These are phyloP conservation scores for Gaertneriomyces sp. DNA, from an alignment of 192 early-diverging fungal genomes.

Conservation along the genomic window DNA sequence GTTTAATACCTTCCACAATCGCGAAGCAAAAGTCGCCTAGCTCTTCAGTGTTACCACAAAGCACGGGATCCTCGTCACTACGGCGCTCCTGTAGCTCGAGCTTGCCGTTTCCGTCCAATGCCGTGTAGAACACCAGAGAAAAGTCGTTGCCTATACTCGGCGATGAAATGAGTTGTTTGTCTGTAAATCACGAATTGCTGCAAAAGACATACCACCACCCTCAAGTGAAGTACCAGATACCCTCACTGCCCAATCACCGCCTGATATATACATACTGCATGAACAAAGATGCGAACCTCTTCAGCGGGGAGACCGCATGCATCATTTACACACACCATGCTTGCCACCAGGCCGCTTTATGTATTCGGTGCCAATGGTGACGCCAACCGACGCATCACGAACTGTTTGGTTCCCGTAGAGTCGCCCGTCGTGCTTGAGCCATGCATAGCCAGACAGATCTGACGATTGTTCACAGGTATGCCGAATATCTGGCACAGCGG, in stretches of 20 bases:
- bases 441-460: slow-evolving; percentile 74
- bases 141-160: slow-evolving; percentile 12
- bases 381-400: slow-evolving; percentile 60
- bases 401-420: slow-evolving; percentile 73
- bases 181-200: slow-evolving; percentile 38
- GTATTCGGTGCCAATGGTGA: slow-evolving; percentile 70
- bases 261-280: slow-evolving; percentile 25
- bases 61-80: slow-evolving; percentile 26
- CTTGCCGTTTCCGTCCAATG: slow-evolving; percentile 68
- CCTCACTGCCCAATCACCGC: slow-evolving; percentile 73
- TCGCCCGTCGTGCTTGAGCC: slow-evolving; percentile 81
- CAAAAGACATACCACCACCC: slow-evolving; percentile 36
- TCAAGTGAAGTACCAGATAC: slow-evolving; percentile 68
- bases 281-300: slow-evolving; percentile 18
- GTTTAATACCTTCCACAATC: slow-evolving; percentile 51
- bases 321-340: slow-evolving; percentile 43
- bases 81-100: slow-evolving; percentile 44
- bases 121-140: slow-evolving; percentile 74
- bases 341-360: slow-evolving; percentile 64
- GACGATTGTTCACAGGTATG: slow-evolving; percentile 92
- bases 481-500: slow-evolving; percentile 58
- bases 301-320: slow-evolving; percentile 18
- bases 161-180: slow-evolving; percentile 8
- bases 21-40: slow-evolving; percentile 70
- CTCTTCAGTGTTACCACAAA: slow-evolving; percentile 60